phyloP scores from a whole-genome alignment of 139 green algal species.

The Tetraselmis chui region DNA sequence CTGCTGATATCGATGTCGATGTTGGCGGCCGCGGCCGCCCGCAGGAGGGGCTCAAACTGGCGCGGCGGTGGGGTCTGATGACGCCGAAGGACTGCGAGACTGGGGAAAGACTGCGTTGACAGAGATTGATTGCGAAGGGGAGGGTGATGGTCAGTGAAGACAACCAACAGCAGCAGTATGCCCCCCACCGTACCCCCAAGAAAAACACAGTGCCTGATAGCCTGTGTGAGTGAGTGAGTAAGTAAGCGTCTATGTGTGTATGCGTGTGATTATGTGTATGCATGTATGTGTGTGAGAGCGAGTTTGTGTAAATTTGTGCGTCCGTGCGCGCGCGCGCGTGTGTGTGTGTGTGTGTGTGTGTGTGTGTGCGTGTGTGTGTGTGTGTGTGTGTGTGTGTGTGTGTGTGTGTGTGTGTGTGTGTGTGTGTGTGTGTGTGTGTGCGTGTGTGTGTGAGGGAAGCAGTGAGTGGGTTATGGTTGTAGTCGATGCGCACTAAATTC shows the following conservation, averaged over 20 bases:
- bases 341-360: background rate
- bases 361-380: background rate
- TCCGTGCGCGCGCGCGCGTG: too few species aligned
- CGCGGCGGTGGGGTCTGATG: constrained; percentile 60
- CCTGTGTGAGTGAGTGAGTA: background rate
- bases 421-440: background rate
- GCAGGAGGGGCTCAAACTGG: constrained; percentile 64
- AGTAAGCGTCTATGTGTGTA: background rate
- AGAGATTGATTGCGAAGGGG: background rate
- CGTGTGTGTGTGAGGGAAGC: background rate
- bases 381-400: background rate
- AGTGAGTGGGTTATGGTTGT: background rate
- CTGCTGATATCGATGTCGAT: background rate
- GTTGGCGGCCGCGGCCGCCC: background rate
- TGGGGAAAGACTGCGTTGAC: constrained; percentile 47
- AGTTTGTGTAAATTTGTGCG: background rate
- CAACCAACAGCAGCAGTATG: too few species aligned
- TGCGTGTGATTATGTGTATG: background rate
- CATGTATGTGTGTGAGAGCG: background rate
- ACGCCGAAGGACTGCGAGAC: constrained; percentile 67
- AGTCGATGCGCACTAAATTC: too few species aligned
- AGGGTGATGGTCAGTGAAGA: background rate
- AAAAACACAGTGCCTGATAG: too few species aligned
- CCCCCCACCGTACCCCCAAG: too few species aligned
- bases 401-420: background rate